These are phyloP conservation scores for Fistulinella prunicolor DNA, from an alignment of 768 basidiomycete species.

Conservation along the genomic window DNA sequence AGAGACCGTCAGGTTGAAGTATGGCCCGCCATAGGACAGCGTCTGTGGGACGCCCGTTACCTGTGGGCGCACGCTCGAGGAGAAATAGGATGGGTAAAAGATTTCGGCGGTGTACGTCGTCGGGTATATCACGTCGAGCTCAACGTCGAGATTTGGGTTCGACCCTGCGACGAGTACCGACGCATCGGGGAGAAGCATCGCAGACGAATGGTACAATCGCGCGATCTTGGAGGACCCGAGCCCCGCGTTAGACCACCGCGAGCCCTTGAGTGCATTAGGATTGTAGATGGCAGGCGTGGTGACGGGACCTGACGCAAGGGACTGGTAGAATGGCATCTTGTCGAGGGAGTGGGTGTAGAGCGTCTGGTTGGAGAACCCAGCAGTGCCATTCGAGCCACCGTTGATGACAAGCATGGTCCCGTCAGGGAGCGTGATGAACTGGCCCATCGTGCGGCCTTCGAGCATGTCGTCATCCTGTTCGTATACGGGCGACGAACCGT, in stretches of 20 bases:
- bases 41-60: slow-evolving; percentile 69
- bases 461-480: slow-evolving; percentile 73
- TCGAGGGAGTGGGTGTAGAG: slow-evolving; percentile 39
- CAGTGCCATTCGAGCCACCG: slow-evolving; percentile 82
- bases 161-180: slow-evolving; percentile 88
- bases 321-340: slow-evolving; percentile 68
- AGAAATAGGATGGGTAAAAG: slow-evolving; percentile 92
- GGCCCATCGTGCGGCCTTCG: slow-evolving; percentile 84
- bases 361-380: slow-evolving; percentile 71
- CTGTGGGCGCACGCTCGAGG: slow-evolving; percentile 60
- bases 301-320: slow-evolving; percentile 77
- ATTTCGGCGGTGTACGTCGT: slow-evolving; percentile 81
- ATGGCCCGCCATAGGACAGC: slow-evolving; percentile 75
- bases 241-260: slow-evolving; percentile 70
- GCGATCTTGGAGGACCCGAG: slow-evolving; percentile 62
- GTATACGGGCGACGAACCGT: slow-evolving; percentile 59
- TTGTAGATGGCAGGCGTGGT: slow-evolving; percentile 82
- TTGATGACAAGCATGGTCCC: slow-evolving; percentile 79
- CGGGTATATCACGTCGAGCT: slow-evolving; percentile 56
- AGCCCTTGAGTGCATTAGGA: slow-evolving; percentile 65
- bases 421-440: slow-evolving; percentile 81
- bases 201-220: slow-evolving; percentile 88
- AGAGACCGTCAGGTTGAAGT: slow-evolving; percentile 49
- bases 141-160: slow-evolving; percentile 89
- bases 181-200: slow-evolving; percentile 84